Percentiles rank a stretch among this genome's conserved stretches.
phyloP scores from a whole-genome alignment of 78 protist genomes.

The Tieghemostelium lacteum region DNA sequence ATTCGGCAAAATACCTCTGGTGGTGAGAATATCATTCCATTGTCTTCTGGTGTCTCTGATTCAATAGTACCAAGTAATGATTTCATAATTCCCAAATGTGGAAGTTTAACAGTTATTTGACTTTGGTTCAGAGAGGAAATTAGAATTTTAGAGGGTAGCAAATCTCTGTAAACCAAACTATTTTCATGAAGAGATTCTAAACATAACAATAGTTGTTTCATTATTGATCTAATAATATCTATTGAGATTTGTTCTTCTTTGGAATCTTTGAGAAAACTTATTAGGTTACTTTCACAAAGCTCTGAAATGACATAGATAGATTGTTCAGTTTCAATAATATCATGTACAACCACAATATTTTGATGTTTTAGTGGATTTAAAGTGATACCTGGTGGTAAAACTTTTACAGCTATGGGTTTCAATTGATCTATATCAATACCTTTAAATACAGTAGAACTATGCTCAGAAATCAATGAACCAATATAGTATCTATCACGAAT shows the following conservation, averaged over 20 bases:
- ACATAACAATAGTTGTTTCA: slow-evolving; percentile 31
- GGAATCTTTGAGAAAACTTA: not conserved
- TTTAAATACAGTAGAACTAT: slow-evolving; percentile 30
- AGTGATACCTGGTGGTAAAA: slow-evolving; percentile 44
- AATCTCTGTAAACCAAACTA: slow-evolving; percentile 40
- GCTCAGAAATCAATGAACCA: slow-evolving; percentile 26
- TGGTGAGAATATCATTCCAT: slow-evolving; percentile 36
- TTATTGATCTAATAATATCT: not conserved
- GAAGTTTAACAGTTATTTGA: not conserved
- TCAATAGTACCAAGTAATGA: slow-evolving; percentile 37
- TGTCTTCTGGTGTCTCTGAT: slow-evolving; percentile 16
- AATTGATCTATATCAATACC: slow-evolving; percentile 16
- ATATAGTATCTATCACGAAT: slow-evolving; percentile 18
- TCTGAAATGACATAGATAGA: slow-evolving; percentile 54
- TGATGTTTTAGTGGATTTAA: not conserved
- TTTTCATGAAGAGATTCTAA: slow-evolving; percentile 7
- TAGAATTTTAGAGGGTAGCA: slow-evolving; percentile 27
- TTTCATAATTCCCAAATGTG: slow-evolving; percentile 65
- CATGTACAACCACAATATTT: not conserved
- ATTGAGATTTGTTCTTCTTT: slow-evolving; percentile 10
- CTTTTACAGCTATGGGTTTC: slow-evolving; percentile 36
- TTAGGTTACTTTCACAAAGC: not conserved
- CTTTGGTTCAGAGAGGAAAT: not conserved
- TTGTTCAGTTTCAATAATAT: slow-evolving; percentile 4
- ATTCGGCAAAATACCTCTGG: slow-evolving; percentile 52